Conservation (phyloP, 2,329 filamentous ascomycete genomes). For the Didymella pinodella region DNA sequence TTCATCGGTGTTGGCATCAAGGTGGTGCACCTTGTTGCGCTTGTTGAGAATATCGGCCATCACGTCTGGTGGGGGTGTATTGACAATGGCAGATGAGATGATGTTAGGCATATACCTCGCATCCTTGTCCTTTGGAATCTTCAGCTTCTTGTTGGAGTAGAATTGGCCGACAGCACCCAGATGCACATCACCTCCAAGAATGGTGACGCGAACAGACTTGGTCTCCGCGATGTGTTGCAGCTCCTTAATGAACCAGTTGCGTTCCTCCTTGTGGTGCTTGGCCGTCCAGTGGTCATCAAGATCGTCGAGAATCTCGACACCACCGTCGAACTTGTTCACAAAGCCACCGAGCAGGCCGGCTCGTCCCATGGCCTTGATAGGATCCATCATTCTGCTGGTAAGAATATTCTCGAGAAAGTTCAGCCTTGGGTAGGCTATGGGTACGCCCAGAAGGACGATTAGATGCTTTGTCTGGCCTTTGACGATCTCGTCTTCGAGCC, state of each 20-base stretch:
- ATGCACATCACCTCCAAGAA: conserved; percentile 93
- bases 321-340: conserved; percentile 88
- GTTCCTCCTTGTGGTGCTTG: conserved; percentile 90
- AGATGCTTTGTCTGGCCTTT: conserved; percentile 89
- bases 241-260: conserved; percentile 85
- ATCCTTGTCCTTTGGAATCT: conserved; percentile 84
- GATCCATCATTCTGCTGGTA: conserved; percentile 85
- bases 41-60: conserved; percentile 93
- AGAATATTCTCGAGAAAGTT: conserved; percentile 72
- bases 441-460: conserved; percentile 82
- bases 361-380: conserved; percentile 86
- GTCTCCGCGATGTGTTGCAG: conserved; percentile 92
- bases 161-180: conserved; percentile 93
- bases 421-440: conserved; percentile 57
- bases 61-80: conserved; percentile 85
- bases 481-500: conserved; percentile 80
- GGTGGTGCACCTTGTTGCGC: conserved; percentile 77
- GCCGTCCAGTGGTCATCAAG: conserved; percentile 98
- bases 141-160: conserved; percentile 81
- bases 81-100: conserved; percentile 92
- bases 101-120: conserved; percentile 97
- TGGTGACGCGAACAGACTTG: conserved; percentile 89
- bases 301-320: conserved; percentile 89
- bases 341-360: conserved; percentile 80
- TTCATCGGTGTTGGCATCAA: conserved; percentile 81